Evolutionary conservation across 208 protist genomes (phyloP), one percentile per base, ranked within the genome.

Genomic region (Acanthamoeba healyi): DNA sequence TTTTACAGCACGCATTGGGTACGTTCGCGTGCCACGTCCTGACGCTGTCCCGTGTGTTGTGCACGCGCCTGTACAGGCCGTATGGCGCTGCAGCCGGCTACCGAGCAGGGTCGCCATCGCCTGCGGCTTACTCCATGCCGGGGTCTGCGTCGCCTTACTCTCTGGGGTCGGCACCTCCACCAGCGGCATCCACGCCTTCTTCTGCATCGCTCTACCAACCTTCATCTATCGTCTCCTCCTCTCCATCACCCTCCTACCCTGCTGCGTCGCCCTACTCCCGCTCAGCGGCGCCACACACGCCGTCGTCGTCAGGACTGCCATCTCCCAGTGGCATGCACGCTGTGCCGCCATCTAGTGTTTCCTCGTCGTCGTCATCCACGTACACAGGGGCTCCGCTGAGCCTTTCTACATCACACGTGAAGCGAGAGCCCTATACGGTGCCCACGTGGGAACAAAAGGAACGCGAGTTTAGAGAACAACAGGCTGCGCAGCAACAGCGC

Each of bases 401-500:
- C 38, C 70, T 79, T 2, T 44, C 70, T 3, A 79, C 70, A 0
- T 6, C 34, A 17, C 70, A 79, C 40, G 36, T 79, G 36, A 44
- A 79, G 70, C 70, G 36, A 44, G 34, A 79, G 22, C 77, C 77
- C 38, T 56, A 49, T 36, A 2, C 44, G n/a, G 77, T 86, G 44
- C 38, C 77, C 17, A 56, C 77, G 9, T 86, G 77, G 77, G 77
- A 86, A 34, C 77, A 86, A n/a, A 86, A 86, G 44, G 77, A 86
- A 19, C 77, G 77, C 77, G 77, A 86, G 46, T 82, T 82, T 49
- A 34, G 42, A 58, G 77, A 67, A 17, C 58, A 67, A 34, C 58
- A 67, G 58, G 26, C 14, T 6, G n/a, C 12, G 10, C 58, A 67
- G 58, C 58, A 67, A 34, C 58, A 67, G 17, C 51, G 34, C 26